Conservation (phyloP, 441 rosid species). For the Biscutella laevigata region DNA sequence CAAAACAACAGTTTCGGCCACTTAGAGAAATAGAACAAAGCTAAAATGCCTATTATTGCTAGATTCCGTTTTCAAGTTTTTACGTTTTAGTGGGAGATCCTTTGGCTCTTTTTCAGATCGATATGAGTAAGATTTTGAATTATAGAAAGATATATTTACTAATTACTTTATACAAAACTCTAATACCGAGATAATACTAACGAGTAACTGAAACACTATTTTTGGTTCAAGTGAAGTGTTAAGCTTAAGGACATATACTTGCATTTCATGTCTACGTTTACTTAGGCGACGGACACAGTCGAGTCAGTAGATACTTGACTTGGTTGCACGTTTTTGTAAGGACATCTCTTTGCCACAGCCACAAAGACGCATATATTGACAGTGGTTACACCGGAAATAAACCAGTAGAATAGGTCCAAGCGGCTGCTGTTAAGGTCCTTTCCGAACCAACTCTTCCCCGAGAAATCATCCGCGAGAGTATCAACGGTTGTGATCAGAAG, state of each 20-base stretch:
- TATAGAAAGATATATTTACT: too few species aligned
- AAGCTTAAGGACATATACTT: background rate
- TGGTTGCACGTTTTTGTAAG: slow-evolving; percentile 54
- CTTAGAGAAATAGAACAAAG: too few species aligned
- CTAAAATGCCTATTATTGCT: too few species aligned
- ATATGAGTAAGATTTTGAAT: too few species aligned
- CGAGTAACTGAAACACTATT: too few species aligned
- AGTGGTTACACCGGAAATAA: slow-evolving; percentile 36
- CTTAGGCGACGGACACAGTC: background rate
- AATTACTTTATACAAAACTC: too few species aligned
- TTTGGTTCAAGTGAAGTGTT: too few species aligned
- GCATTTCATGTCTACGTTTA: background rate
- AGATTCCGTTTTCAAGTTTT: too few species aligned
- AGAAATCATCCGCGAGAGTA: slow-evolving; percentile 31
- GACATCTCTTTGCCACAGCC: slow-evolving; percentile 45
- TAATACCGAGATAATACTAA: too few species aligned
- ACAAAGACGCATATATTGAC: slow-evolving; percentile 44
- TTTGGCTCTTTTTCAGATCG: too few species aligned
- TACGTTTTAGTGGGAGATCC: too few species aligned
- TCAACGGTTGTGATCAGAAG: slow-evolving; percentile 55
- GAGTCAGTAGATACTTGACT: slow-evolving; percentile 33
- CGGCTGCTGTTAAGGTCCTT: slow-evolving; percentile 70
- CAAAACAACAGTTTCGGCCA: too few species aligned
- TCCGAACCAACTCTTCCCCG: slow-evolving; percentile 72
- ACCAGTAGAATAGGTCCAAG: slow-evolving; percentile 73